These are phyloP conservation scores for Yamadazyma dendronema DNA, from an alignment of 1,139 yeast species.

Conservation along the genomic window DNA sequence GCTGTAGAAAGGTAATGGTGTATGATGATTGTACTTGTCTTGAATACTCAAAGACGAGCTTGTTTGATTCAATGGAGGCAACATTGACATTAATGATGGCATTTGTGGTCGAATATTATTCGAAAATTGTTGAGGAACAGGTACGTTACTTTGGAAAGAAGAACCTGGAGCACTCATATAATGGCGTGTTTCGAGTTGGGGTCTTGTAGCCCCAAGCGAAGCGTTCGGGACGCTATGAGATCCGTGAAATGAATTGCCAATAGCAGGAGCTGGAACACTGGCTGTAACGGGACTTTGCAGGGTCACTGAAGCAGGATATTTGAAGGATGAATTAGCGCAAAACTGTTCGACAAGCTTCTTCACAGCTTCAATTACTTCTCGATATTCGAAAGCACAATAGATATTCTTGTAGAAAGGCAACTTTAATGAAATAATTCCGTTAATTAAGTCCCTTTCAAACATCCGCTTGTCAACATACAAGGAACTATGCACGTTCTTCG, in stretches of 20 bases:
- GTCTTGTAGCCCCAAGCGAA: not conserved
- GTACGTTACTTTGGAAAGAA: too few species aligned
- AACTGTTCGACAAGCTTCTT: not conserved
- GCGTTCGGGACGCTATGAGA: not conserved
- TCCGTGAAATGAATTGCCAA: not conserved
- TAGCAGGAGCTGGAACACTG: too few species aligned
- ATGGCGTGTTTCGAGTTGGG: not conserved
- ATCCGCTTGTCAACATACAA: constrained; percentile 50
- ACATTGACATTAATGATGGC: not conserved
- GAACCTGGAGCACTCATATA: not conserved
- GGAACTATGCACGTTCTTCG: constrained; percentile 29
- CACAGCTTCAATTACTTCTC: constrained; percentile 4
- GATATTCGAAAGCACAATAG: constrained; percentile 26
- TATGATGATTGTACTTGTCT: not conserved
- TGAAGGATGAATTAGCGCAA: too few species aligned
- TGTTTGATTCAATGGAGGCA: not conserved
- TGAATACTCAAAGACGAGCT: not conserved
- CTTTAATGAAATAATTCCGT: constrained; percentile 43
- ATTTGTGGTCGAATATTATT: not conserved
- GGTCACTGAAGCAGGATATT: too few species aligned
- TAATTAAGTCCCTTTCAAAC: constrained; percentile 50
- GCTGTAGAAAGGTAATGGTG: not conserved
- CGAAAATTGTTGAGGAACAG: not conserved
- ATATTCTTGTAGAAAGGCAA: constrained; percentile 16
- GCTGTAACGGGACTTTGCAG: too few species aligned